Evolutionary conservation across 176 grass and related monocot genomes (phyloP), one percentile per base, ranked within the genome.

Genomic region (Oryza rufipogon): DNA sequence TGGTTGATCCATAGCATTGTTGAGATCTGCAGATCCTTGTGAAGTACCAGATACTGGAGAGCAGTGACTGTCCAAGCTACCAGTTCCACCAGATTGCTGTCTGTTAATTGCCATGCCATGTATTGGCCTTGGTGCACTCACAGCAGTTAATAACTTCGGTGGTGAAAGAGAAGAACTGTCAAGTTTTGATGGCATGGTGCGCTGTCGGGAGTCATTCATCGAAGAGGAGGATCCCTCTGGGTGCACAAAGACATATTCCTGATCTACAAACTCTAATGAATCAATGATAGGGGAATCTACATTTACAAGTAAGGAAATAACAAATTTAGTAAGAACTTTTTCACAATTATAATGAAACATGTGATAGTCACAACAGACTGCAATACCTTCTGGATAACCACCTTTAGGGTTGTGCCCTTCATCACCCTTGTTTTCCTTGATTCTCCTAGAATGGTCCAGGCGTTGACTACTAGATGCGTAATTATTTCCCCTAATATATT

Each of bases 261-360:
- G 93, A 86, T 99, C 93, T 87, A 95, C 93, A 89, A 99, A 92
- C 87, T 96, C 96, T 82, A 95, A 90, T 61, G 93, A 99, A 93
- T 99, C 96, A 74, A 86, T 80, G 76, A 86, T 80, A 85, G 79
- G 75, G 77, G 85, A 88, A 95, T 91, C 92, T 95, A 91, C 86
- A 88, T 64, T 76, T 92, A 80, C 65, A 90, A 90, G 76, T 75
- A 76, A 86, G 76, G 28, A 87, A 73, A 82, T 77, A 84, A 86
- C 70, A 83, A 83, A 77, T 84, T 86, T 64, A 86, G 82, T 83
- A 82, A 60, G 36, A 80, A 72, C 23, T 61, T 70, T 60, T 85
- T 80, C 61, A 68, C 48, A 71, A 66, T 78, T 32, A 68, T 26
- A n/a, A 80, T n/a, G 77, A 80, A 85, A 56, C 28, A n/a, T 56